These are phyloP conservation scores for Tylopilus cervinicoccineus DNA, from an alignment of 768 basidiomycete genomes.

Conservation along the genomic window DNA sequence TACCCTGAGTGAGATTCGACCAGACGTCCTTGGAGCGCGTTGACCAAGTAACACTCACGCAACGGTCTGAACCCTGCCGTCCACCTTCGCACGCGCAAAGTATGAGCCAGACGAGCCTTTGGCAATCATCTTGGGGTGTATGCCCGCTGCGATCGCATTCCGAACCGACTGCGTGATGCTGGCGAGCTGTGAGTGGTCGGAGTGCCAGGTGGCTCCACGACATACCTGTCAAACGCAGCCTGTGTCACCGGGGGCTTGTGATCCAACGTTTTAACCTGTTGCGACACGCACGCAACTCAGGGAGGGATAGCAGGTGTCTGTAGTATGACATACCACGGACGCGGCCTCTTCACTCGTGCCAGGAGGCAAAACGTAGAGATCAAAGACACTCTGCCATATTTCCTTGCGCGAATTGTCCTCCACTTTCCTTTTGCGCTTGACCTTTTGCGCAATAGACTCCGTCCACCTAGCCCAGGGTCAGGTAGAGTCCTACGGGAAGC, in stretches of 20 bases:
- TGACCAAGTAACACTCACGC: conserved; percentile 52
- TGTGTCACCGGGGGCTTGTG: conserved; percentile 75
- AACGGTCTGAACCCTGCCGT: conserved; percentile 72
- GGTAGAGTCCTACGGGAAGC: neutral
- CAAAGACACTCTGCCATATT: conserved; percentile 80
- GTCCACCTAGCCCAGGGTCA: conserved; percentile 58
- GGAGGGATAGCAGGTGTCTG: neutral
- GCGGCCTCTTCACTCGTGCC: conserved; percentile 27
- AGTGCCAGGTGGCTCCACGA: conserved; percentile 6
- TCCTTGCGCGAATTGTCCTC: conserved; percentile 61
- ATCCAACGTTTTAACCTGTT: conserved; percentile 74
- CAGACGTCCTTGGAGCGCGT: neutral
- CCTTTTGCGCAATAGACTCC: conserved; percentile 79
- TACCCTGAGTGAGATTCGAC: conserved; percentile 44
- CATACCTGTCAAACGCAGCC: conserved; percentile 67
- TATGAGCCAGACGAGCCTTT: conserved; percentile 91
- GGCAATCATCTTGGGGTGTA: conserved; percentile 87
- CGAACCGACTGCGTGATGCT: conserved; percentile 65
- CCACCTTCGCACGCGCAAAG: conserved; percentile 82
- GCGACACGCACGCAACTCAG: conserved; percentile 4
- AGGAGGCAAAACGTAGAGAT: conserved; percentile 47
- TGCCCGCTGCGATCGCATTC: conserved; percentile 66
- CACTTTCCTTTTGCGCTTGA: conserved; percentile 74
- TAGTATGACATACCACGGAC: conserved; percentile 14
- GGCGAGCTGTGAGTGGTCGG: conserved; percentile 9